Evolutionary conservation across 2,329 filamentous ascomycete species (phyloP), one percentile per base, ranked within the genome.

Genomic region (Coleophoma eucalyptorum): DNA sequence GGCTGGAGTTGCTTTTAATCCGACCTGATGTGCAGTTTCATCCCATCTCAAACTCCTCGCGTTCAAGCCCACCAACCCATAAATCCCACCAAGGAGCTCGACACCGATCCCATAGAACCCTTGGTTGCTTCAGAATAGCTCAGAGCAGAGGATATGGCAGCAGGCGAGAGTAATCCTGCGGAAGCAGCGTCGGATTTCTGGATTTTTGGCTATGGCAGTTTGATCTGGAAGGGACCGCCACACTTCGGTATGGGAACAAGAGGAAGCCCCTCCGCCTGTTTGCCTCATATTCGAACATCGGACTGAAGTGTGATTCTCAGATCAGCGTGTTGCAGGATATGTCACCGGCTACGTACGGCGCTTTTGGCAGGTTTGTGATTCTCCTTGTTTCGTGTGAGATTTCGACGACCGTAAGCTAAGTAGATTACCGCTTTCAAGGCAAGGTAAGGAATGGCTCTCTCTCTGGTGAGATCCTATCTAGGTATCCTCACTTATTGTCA

Each of bases 161-260:
- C 26, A 5, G 26, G 26, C 26, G 26, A 8, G 10, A 26, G 26
- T 26, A 5, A 5, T 26, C 10, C 10, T 5, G 26, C 26, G 2
- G 26, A 26, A 26, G 26, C 26, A 5, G 26, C 4, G 26, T 26
- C 26, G 26, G 89, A 96, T 65, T 91, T 97, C 63, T 99, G 94
- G 94, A 77, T 99, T 43, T 97, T 96, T 70, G 94, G 94, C 55
- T 99, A 97, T 66, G 94, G 93, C 72, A 96, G 91, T 68, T 73
- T 99, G 67, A 97, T 99, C 62, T 99, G 92, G 92, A 99, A 97
- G 69, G 93, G 94, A 50, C 94, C 94, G 55, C 94, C 94, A 59
- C 89, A 96, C 67, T 97, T 88, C 67, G 93, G 93, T 97, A 85
- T 55, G 69, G 53, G n/a, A 32, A 46, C 21, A 37, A 45, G 16